Conservation (phyloP, 495 filamentous ascomycete genomes). For the Pseudotulostoma volvatum region DNA sequence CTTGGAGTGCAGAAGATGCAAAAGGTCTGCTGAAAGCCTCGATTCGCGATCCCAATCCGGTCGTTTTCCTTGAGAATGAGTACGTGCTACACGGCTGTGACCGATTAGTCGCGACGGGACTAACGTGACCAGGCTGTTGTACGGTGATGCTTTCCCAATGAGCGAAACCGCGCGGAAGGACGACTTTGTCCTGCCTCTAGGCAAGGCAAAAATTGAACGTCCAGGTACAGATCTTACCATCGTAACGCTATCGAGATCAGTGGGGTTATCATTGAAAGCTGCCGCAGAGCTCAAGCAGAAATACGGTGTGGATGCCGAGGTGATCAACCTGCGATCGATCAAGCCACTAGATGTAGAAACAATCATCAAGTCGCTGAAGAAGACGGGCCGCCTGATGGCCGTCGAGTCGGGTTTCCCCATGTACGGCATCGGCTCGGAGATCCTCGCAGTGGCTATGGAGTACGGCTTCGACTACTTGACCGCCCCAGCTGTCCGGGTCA, state of each 20-base stretch:
- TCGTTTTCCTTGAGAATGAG: conserved; percentile 93
- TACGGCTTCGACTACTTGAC: conserved; percentile 97
- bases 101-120: conserved; percentile 2
- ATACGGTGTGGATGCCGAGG: conserved; percentile 89
- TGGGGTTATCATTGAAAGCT: conserved; percentile 79
- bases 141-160: conserved; percentile 89
- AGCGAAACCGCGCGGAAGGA: conserved; percentile 84
- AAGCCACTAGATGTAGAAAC: conserved; percentile 93
- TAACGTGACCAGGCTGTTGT: conserved; percentile 49
- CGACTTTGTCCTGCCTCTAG: conserved; percentile 91
- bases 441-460: conserved; percentile 87
- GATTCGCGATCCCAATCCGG: conserved; percentile 95
- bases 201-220: conserved; percentile 98
- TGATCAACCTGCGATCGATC: conserved; percentile 92
- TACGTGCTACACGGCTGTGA: conserved; percentile 22
- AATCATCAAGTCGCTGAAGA: conserved; percentile 93
- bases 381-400: conserved; percentile 80
- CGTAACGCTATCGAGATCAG: conserved; percentile 83
- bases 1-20: conserved; percentile 93
- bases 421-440: conserved; percentile 82
- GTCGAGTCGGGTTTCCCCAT: conserved; percentile 94
- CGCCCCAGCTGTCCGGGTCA: conserved; percentile 80
- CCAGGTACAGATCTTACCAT: conserved; percentile 91
- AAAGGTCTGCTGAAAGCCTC: conserved; percentile 96
- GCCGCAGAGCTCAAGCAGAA: conserved; percentile 84